Evolutionary conservation across 202 grass and related monocot species (phyloP).

Genomic region (Saccharum hybrid): DNA sequence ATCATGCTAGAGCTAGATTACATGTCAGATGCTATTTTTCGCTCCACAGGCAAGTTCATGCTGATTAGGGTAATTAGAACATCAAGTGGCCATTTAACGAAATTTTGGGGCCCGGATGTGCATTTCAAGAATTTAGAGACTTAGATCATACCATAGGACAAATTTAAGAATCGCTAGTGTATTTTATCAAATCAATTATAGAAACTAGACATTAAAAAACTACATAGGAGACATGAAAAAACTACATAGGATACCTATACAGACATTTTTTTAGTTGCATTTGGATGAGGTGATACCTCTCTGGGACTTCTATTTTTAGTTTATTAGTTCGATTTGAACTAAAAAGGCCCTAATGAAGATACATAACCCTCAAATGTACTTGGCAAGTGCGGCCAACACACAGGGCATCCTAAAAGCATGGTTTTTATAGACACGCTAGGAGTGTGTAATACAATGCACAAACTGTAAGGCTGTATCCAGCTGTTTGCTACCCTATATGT

Average conservation of each 20-base stretch:
- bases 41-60: background rate
- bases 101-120: background rate
- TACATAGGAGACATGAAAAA: background rate
- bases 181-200: slow-evolving; percentile 6
- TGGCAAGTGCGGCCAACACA: background rate
- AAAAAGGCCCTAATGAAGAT: background rate
- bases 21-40: too few species aligned
- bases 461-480: background rate
- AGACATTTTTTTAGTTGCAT: background rate
- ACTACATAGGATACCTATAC: too few species aligned
- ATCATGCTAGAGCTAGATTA: background rate
- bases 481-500: background rate
- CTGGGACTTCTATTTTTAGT: background rate
- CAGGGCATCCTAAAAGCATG: background rate
- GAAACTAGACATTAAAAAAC: background rate
- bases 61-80: background rate
- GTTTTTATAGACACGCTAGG: background rate
- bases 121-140: background rate
- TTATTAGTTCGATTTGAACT: background rate
- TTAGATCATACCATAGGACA: background rate
- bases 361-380: background rate
- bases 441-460: background rate
- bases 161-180: background rate
- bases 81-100: background rate
- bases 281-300: background rate